Percentiles rank a stretch among this genome's conserved stretches.
Evolutionary conservation across 2,329 filamentous ascomycete genomes (phyloP).

Genomic region (Monilinia polystroma): DNA sequence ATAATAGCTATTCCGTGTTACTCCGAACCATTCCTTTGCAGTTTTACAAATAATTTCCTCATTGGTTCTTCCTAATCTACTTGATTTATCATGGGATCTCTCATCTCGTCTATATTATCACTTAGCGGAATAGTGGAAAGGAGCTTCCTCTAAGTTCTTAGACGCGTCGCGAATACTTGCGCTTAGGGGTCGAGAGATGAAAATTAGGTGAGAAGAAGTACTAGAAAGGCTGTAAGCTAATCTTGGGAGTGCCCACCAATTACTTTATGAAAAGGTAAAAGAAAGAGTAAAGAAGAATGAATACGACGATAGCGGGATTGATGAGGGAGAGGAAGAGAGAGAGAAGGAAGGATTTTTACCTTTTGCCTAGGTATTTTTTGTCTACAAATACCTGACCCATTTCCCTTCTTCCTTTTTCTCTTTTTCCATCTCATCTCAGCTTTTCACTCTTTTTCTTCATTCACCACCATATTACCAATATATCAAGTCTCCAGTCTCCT

Average conservation of each 20-base stretch:
- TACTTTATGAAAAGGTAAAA: slow-evolving; percentile 21
- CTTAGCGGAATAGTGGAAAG: slow-evolving; percentile 29
- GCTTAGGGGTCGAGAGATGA: slow-evolving; percentile 26
- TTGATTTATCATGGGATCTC: slow-evolving; percentile 15
- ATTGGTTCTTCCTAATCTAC: slow-evolving; percentile 10
- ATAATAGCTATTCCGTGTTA: background rate
- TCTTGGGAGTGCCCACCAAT: slow-evolving; percentile 3
- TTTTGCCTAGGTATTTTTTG: too few relatives aligned
- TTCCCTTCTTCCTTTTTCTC: background rate
- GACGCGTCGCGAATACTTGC: slow-evolving; percentile 25
- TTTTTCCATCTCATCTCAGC: background rate
- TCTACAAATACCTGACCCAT: slow-evolving; percentile 7
- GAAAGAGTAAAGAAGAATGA: background rate
- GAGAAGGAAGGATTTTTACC: background rate
- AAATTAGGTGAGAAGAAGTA: slow-evolving; percentile 13
- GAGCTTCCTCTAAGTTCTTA: slow-evolving; percentile 28
- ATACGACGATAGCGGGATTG: background rate
- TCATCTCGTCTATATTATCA: slow-evolving; percentile 31
- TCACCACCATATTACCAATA: background rate
- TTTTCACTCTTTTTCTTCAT: background rate
- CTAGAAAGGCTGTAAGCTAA: slow-evolving; percentile 9
- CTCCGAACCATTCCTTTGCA: background rate
- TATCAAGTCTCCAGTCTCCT: too few relatives aligned
- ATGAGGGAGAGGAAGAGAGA: background rate
- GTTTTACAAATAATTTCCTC: slow-evolving; percentile 16